Evolutionary conservation across 2,329 filamentous ascomycete species (phyloP), one percentile per base, ranked within the genome.

Genomic region (Aspergillus sp.): DNA sequence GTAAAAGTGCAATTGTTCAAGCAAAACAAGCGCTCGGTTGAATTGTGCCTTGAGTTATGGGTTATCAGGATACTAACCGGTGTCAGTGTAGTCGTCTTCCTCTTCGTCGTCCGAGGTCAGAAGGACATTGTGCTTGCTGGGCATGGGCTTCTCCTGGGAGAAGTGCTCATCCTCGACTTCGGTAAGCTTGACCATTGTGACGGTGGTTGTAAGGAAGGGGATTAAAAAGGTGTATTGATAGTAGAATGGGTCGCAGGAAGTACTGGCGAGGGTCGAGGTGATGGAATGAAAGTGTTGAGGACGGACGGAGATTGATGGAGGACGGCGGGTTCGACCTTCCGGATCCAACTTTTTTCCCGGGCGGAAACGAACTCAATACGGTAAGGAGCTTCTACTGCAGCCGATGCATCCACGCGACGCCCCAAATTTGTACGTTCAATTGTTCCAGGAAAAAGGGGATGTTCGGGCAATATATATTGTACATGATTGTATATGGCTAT

Each of bases 81-180:
- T 94, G 78, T 97, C 94, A 68, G 91, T 95, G 83, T 91, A 96
- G 74, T 93, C 93, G 61, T 96, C 91, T 58, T 95, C 91, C 57
- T 87, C 85, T 47, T 95, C 89, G 69, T 92, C 76, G 60, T 81
- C 79, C 53, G 76, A 78, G 41, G 71, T 71, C 49, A 81, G 68
- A 58, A 81, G 73, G 51, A 73, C 89, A 62, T 88, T 86, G 60
- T 86, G 83, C 67, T 83, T 82, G 66, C 78, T 75, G 64, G 87
- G 80, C 72, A 90, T 88, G 68, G 84, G 81, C 78, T 90, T 88
- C 70, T 85, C 81, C 77, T 86, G 82, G 80, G 89, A 84, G 84
- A 97, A 96, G 80, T 96, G 91, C 85, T 97, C 93, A 77, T 98
- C 94, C 76, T 96, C 89, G 74, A 98, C 94, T 84, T 98, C 94